phyloP scores from a whole-genome alignment of 306 rosid species.

The Dryas octopetala region DNA sequence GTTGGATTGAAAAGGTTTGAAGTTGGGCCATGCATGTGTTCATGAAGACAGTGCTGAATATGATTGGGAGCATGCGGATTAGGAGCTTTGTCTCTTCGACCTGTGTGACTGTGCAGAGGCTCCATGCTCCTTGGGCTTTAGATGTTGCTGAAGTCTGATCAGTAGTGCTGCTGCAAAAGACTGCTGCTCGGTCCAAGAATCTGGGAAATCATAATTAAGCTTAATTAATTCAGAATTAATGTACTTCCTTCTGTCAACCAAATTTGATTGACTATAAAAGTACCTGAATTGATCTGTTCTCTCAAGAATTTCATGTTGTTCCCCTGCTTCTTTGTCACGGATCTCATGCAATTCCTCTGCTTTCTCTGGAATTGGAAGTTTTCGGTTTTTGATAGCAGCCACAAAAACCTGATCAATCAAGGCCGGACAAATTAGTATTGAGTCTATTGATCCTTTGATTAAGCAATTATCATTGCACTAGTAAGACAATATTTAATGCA shows the following conservation, averaged over 20 bases:
- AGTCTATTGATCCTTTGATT: no score
- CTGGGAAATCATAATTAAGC: conserved; percentile 30
- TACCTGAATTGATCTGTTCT: conserved; percentile 84
- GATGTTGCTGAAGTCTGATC: conserved; percentile 9
- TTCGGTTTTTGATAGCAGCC: conserved; percentile 50
- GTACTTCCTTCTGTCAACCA: no score
- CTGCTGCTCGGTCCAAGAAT: conserved; percentile 73
- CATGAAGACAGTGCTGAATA: conserved; percentile 73
- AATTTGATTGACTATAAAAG: neutral
- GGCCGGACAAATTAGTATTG: neutral
- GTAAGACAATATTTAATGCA: no score
- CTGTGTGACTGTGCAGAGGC: conserved; percentile 71
- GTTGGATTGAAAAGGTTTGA: conserved; percentile 76
- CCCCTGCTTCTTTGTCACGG: conserved; percentile 42
- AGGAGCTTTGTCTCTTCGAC: conserved; percentile 85
- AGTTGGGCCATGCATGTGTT: conserved; percentile 89
- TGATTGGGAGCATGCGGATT: conserved; percentile 82
- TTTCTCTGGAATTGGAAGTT: conserved; percentile 53
- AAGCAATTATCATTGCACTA: no score
- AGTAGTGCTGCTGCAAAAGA: conserved; percentile 22
- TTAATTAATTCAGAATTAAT: no score
- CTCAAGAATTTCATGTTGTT: conserved; percentile 58
- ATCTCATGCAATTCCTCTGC: conserved; percentile 55
- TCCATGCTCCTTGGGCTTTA: conserved; percentile 49
- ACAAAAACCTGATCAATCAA: conserved; percentile 50